Conservation (phyloP, 2,329 filamentous ascomycete species). For the Geosmithia flava region DNA sequence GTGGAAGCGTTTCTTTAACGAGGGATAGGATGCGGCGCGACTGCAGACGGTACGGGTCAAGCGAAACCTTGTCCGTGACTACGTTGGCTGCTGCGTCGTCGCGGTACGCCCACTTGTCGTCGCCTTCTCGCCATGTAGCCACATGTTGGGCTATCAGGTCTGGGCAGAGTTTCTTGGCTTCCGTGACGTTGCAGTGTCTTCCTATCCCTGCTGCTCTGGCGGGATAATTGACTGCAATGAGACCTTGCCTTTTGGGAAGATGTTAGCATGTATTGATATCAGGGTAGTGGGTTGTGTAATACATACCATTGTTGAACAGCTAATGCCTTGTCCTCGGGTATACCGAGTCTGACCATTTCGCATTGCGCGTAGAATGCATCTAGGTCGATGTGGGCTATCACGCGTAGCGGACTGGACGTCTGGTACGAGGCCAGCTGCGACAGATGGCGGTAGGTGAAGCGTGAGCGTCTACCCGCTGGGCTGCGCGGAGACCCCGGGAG, state of each 20-base stretch:
- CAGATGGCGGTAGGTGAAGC: constrained; percentile 77
- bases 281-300: constrained; percentile 4
- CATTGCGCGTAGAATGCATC: constrained; percentile 98
- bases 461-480: constrained; percentile 36
- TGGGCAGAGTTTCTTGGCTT: constrained; percentile 81
- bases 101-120: constrained; percentile 84
- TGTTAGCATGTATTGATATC: constrained; percentile 3
- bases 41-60: constrained; percentile 83
- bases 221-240: constrained; percentile 95
- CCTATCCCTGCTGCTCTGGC: constrained; percentile 70
- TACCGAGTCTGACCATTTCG: constrained; percentile 75
- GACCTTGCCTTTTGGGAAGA: constrained; percentile 59
- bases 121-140: constrained; percentile 86
- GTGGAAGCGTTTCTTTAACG: constrained; percentile 63
- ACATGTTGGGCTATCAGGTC: constrained; percentile 81
- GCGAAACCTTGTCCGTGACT: constrained; percentile 79
- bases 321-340: constrained; percentile 64
- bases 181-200: constrained; percentile 64
- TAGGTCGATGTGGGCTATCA: constrained; percentile 85
- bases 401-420: constrained; percentile 65
- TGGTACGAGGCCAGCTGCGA: constrained; percentile 61
- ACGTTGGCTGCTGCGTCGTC: constrained; percentile 71
- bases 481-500: constrained; percentile 10
- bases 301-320: constrained; percentile 83
- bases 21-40: constrained; percentile 69